Evolutionary conservation across 2,329 filamentous ascomycete species (phyloP).

Genomic region (Colletotrichum plurivorum): DNA sequence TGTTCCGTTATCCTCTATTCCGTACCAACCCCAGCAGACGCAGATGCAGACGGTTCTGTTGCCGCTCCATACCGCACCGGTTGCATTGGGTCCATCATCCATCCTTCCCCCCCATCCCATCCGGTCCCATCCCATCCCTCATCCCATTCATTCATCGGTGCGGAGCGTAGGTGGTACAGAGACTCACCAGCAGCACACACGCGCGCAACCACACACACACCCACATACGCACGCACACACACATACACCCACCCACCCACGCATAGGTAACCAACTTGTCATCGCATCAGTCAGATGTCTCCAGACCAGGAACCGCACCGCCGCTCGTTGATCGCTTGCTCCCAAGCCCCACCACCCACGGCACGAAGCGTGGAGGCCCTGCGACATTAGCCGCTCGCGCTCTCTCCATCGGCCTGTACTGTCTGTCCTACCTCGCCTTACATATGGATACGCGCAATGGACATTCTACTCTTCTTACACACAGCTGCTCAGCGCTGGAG

Average conservation of each 20-base stretch:
- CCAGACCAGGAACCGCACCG: slow-evolving; percentile 32
- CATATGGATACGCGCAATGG: neutral
- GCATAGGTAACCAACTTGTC: slow-evolving; percentile 26
- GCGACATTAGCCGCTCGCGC: slow-evolving; percentile 34
- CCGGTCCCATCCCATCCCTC: slow-evolving; percentile 13
- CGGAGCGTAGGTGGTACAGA: neutral
- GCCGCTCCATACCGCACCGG: slow-evolving; percentile 26
- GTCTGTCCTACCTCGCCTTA: neutral
- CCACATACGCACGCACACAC: neutral
- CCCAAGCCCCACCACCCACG: slow-evolving; percentile 34
- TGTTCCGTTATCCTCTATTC: slow-evolving; percentile 18
- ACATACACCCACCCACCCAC: neutral
- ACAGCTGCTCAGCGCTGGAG: slow-evolving; percentile 11
- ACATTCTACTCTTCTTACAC: slow-evolving; percentile 15
- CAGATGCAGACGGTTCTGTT: slow-evolving; percentile 20
- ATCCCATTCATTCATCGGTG: slow-evolving; percentile 25
- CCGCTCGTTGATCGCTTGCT: slow-evolving; percentile 28
- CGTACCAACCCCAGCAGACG: neutral
- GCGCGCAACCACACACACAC: neutral
- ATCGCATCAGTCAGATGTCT: slow-evolving; percentile 35
- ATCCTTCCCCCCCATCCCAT: slow-evolving; percentile 21
- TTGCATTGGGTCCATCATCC: slow-evolving; percentile 34
- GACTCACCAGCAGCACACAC: slow-evolving; percentile 3
- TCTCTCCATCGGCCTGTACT: slow-evolving; percentile 17
- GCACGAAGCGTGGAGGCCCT: slow-evolving; percentile 26